Base-by-base conservation (phyloP, 345 rosid genomes). In the Noccaea caerulescens region DNA sequence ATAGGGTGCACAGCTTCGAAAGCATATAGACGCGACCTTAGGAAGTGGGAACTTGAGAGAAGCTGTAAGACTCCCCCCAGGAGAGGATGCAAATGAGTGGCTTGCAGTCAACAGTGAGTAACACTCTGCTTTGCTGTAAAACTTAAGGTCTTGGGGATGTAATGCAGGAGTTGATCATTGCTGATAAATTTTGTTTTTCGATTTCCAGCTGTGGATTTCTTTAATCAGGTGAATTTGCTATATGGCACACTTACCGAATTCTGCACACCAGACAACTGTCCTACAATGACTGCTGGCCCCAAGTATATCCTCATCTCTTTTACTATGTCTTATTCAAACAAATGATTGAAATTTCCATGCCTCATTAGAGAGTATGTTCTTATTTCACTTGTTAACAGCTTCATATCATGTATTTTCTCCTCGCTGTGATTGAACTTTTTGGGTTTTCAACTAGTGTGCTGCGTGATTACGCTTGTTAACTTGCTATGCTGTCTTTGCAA, bases 231-330 rank as follows among this genome's bases (percentile, higher is more conserved):
- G 92, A 94, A 94, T 81, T 89, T 94, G 81, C 93, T 94, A 68
- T 94, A 84, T 78, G 97, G 98, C 45, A 94, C 98, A n/a, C 91
- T 94, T 50, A 94, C 98, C 4, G 99, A 94, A 80, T 94, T 94
- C 82, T 94, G 99, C 72, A 94, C 98, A 9, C 85, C 93, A 32
- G 96, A 89, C 78, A 89, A 83, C 78, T 94, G 99, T 76, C 91
- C 99, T 78, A 91, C 99, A 60, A 94, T 94, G 99, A 84, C 92
- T 68, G 99, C 99, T 61, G 99, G 99, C 63, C 98, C 99, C 80
- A 94, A 91, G 99, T 94, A 94, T 75, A 86, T 65, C 72, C 47
- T 63, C 58, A 23, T 60, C 68, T 71, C 38, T 74, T 45, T 61
- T 32, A 39, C 23, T 42, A 10, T 58, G n/a, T 33, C 30, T 47